Evolutionary conservation across 306 rosid species (phyloP).

Genomic region (Nissolia schottii): DNA sequence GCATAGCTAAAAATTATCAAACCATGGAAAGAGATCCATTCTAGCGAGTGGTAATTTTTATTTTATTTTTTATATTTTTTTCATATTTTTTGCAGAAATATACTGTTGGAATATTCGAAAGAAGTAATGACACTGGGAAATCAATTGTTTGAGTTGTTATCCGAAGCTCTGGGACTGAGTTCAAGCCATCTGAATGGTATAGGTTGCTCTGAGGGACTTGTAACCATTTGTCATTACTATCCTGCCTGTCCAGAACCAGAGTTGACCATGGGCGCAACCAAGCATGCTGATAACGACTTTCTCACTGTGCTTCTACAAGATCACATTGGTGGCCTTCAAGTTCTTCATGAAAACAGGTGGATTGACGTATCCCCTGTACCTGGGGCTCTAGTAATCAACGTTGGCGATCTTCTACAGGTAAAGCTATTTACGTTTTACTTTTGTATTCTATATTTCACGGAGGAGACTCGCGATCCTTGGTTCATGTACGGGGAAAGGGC

Average conservation of each 20-base stretch:
- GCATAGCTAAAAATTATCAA: not conserved
- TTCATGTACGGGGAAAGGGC: too few species aligned
- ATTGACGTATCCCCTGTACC: slow-evolving; percentile 20
- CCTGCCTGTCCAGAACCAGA: slow-evolving; percentile 43
- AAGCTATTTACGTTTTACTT: not conserved
- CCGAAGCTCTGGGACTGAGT: slow-evolving; percentile 29
- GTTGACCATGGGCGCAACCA: slow-evolving; percentile 23
- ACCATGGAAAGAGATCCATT: not conserved
- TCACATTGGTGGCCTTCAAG: slow-evolving; percentile 55
- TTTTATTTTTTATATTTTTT: not conserved
- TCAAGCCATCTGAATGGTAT: slow-evolving; percentile 21
- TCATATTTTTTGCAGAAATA: slow-evolving; percentile 22
- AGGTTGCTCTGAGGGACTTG: slow-evolving; percentile 27
- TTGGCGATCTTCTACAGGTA: slow-evolving; percentile 38
- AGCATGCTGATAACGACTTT: slow-evolving; percentile 32
- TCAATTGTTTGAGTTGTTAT: slow-evolving; percentile 27
- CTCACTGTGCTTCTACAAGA: slow-evolving; percentile 51
- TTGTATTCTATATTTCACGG: not conserved
- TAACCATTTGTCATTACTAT: slow-evolving; percentile 22
- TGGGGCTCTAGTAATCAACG: slow-evolving; percentile 31
- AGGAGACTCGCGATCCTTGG: too few species aligned
- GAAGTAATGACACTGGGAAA: slow-evolving; percentile 29
- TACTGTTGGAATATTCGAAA: slow-evolving; percentile 32
- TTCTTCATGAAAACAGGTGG: slow-evolving; percentile 31
- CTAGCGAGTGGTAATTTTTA: too few species aligned